These are phyloP conservation scores for Dendrocalamus sinicus DNA, from an alignment of 176 grass and related monocot species.

Conservation along the genomic window DNA sequence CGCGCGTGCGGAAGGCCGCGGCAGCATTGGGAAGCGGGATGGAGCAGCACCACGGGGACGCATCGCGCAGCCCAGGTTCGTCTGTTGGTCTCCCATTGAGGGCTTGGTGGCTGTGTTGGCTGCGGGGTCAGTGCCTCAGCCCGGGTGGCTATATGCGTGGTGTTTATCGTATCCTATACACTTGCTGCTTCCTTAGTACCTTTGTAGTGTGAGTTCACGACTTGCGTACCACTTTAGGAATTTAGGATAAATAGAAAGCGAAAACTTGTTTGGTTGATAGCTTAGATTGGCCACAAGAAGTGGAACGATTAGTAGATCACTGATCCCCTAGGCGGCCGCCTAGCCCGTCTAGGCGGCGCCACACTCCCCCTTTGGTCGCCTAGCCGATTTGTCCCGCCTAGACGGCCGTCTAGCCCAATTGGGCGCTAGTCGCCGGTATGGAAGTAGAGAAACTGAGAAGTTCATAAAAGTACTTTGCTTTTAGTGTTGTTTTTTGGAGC, in stretches of 20 bases:
- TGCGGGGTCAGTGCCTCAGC: neutral
- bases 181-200: neutral
- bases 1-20: neutral
- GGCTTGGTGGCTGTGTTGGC: neutral
- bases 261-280: slow-evolving; percentile 1
- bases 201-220: neutral
- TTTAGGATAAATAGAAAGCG: neutral
- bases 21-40: slow-evolving; percentile 42
- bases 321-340: no score
- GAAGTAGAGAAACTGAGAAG: neutral
- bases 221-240: neutral
- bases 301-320: neutral
- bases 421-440: no score
- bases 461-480: neutral
- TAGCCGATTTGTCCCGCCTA: no score
- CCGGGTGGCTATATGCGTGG: neutral
- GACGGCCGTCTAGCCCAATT: no score
- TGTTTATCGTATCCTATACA: slow-evolving; percentile 9
- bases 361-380: no score
- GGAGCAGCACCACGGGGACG: slow-evolving; percentile 43
- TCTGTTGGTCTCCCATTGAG: neutral
- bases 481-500: neutral
- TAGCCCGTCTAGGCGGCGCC: no score
- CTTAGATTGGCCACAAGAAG: neutral
- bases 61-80: slow-evolving; percentile 46